Conservation (phyloP, 805 yeast species). For the Metschnikowia lunata region DNA sequence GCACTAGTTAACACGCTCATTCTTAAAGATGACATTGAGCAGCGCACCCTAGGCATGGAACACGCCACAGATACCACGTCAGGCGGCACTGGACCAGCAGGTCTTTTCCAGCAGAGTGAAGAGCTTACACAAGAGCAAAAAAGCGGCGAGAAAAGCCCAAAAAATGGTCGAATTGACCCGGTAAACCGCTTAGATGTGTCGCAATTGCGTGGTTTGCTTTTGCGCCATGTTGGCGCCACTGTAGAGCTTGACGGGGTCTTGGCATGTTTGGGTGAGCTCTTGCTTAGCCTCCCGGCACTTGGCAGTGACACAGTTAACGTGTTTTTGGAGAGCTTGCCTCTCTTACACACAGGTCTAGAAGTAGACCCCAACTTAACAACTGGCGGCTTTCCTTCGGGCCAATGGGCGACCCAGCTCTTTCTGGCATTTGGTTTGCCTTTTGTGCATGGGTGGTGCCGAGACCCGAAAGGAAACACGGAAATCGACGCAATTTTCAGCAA, state of each 20-base stretch:
- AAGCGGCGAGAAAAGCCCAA: not conserved
- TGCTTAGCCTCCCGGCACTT: constrained; percentile 20
- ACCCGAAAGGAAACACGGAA: constrained; percentile 9
- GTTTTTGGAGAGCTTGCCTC: constrained; percentile 55
- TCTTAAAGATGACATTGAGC: constrained; percentile 37
- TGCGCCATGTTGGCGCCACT: constrained; percentile 3
- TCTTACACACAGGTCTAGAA: constrained; percentile 62
- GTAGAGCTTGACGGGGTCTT: constrained; percentile 36
- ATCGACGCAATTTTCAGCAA: constrained; percentile 16
- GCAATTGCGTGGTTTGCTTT: constrained; percentile 8
- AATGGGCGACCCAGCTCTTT: constrained; percentile 55
- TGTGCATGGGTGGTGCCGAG: constrained; percentile 76
- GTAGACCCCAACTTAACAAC: constrained; percentile 61
- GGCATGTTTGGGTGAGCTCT: constrained; percentile 45
- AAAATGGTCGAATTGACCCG: not conserved
- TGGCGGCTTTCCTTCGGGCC: constrained; percentile 49
- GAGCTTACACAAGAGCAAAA: not conserved
- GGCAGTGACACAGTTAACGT: constrained; percentile 18
- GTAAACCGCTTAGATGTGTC: not conserved
- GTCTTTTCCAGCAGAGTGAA: no score
- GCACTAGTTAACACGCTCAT: constrained; percentile 71
- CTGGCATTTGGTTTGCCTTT: constrained; percentile 53
- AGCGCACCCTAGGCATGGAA: constrained; percentile 2
- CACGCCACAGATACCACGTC: not conserved
- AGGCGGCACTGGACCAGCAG: not conserved